Evolutionary conservation across 306 rosid species (phyloP).

Genomic region (Medicago ruthenica): DNA sequence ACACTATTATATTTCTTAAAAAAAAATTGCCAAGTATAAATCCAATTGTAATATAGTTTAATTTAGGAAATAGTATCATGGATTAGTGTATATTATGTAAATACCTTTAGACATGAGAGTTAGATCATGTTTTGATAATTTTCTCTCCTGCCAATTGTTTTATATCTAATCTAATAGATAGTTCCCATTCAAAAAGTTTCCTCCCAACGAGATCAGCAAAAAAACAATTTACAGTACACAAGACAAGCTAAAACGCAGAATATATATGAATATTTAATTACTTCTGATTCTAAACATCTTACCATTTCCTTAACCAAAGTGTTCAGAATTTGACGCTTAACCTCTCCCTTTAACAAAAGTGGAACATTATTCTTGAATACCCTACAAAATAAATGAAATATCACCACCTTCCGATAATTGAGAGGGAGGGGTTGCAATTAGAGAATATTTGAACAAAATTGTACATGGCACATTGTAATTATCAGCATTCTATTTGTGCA

Average conservation of each 20-base stretch:
- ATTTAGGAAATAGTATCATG: background rate
- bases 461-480: slow-evolving; percentile 33
- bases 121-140: background rate
- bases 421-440: slow-evolving; percentile 16
- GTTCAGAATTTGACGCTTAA: slow-evolving; percentile 56
- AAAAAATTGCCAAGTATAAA: background rate
- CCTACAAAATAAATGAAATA: slow-evolving; percentile 59
- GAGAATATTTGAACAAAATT: slow-evolving; percentile 16
- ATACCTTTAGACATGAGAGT: background rate
- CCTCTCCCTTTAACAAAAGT: slow-evolving; percentile 63
- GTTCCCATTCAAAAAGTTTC: background rate
- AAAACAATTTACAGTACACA: slow-evolving; percentile 4
- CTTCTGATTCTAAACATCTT: slow-evolving; percentile 51
- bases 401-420: slow-evolving; percentile 28
- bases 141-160: background rate
- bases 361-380: slow-evolving; percentile 83
- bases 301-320: slow-evolving; percentile 64
- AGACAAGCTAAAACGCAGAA: slow-evolving; percentile 25
- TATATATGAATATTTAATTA: slow-evolving; percentile 23
- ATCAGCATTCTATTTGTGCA: slow-evolving; percentile 10
- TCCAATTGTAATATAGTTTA: background rate
- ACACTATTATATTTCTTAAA: background rate
- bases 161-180: slow-evolving; percentile 9
- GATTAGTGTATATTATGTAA: background rate
- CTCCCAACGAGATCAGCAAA: slow-evolving; percentile 15